A percentile compares a stretch with the other conserved stretches of the same genome.
Conservation (phyloP, 1,284 basidiomycete genomes). For the Polyporus tsugae region DNA sequence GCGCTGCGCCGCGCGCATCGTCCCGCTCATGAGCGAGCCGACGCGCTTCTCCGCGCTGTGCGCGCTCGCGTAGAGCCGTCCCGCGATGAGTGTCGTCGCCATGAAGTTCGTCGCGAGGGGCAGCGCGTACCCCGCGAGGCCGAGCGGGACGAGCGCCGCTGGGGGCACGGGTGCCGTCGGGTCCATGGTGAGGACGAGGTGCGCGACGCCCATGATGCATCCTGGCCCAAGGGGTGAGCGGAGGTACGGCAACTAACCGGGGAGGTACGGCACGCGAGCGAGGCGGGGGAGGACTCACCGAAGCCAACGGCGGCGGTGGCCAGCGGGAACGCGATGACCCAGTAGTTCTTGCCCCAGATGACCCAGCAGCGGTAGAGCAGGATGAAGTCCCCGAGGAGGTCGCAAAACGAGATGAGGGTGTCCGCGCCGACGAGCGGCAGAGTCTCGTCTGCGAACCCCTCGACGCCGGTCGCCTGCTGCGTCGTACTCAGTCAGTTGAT, state of each 20-base stretch:
- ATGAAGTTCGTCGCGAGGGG: constrained; percentile 50
- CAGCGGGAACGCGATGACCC: constrained; percentile 42
- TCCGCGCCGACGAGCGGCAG: constrained; percentile 40
- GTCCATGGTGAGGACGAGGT: constrained; percentile 27
- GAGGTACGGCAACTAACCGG: constrained; percentile 43
- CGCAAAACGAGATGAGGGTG: constrained; percentile 46
- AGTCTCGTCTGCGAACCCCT: constrained; percentile 42
- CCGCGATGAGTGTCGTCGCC: constrained; percentile 49
- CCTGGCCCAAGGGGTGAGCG: neutral
- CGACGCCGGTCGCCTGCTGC: constrained; percentile 23
- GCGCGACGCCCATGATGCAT: constrained; percentile 28
- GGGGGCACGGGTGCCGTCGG: constrained; percentile 26
- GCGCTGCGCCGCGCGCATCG: constrained; percentile 17
- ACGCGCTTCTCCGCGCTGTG: constrained; percentile 10
- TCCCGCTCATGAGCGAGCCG: constrained; percentile 7
- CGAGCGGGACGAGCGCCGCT: constrained; percentile 27
- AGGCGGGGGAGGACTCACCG: constrained; percentile 35
- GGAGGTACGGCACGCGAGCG: constrained; percentile 32
- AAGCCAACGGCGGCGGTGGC: constrained; percentile 43
- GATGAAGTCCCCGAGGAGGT: constrained; percentile 46
- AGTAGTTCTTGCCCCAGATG: constrained; percentile 44
- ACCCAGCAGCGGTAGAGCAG: constrained; percentile 52
- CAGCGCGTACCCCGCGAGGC: constrained; percentile 43
- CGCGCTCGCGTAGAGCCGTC: constrained; percentile 43
- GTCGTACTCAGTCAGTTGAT: neutral